phyloP scores from a whole-genome alignment of 805 yeast species.

The Barnettozyma botsteinii region DNA sequence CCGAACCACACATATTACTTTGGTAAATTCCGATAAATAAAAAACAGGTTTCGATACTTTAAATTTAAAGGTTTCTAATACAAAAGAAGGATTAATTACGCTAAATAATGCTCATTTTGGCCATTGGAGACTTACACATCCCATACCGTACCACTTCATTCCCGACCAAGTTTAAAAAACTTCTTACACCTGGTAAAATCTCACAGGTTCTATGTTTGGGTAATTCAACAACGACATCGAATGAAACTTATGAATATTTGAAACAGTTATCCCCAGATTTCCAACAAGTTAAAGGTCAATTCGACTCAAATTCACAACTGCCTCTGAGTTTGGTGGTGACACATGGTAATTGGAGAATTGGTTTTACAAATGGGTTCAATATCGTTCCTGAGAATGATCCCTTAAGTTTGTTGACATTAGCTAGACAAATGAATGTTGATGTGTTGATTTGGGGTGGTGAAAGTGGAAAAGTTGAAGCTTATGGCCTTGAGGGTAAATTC shows the following conservation, averaged over 20 bases:
- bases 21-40: no score
- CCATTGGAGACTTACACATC: conserved; percentile 84
- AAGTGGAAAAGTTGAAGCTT: conserved; percentile 89
- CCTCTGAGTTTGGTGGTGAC: conserved; percentile 62
- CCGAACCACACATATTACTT: no score
- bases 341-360: conserved; percentile 70
- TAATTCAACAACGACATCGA: conserved; percentile 60
- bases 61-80: no score
- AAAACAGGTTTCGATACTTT: no score
- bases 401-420: conserved; percentile 70
- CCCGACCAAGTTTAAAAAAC: conserved; percentile 53
- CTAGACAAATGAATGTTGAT: conserved; percentile 90
- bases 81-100: neutral
- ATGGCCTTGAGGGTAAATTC: conserved; percentile 85
- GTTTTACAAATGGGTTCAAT: conserved; percentile 79
- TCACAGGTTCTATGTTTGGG: conserved; percentile 83
- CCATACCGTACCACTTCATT: conserved; percentile 46
- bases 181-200: conserved; percentile 80
- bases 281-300: conserved; percentile 77
- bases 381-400: conserved; percentile 86
- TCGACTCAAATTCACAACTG: conserved; percentile 46
- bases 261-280: conserved; percentile 65
- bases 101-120: conserved; percentile 56
- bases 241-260: conserved; percentile 57
- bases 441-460: conserved; percentile 90